Evolutionary conservation across 2,329 filamentous ascomycete genomes (phyloP).

Genomic region (Chaetomiaceae sp.): DNA sequence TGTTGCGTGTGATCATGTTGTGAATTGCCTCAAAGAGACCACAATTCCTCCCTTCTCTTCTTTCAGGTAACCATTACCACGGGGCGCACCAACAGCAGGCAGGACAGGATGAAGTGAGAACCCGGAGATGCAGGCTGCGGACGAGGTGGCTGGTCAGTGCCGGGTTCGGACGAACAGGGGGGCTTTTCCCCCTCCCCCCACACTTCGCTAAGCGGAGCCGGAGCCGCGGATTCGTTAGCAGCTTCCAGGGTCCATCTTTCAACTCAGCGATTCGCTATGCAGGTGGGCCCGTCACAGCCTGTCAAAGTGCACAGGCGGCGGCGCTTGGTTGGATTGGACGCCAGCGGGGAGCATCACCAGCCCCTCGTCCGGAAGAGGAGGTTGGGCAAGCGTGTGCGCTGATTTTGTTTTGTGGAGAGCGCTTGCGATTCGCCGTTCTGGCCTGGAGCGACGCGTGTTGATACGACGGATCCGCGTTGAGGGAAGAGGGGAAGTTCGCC

Average conservation of each 20-base stretch:
- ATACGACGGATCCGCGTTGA: constrained; percentile 1
- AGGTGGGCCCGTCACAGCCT: constrained; percentile 25
- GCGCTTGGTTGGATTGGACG: constrained; percentile 31
- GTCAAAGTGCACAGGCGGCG: constrained; percentile 31
- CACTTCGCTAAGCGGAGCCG: constrained; percentile 7
- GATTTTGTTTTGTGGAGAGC: constrained; percentile 8
- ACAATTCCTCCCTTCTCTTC: neutral
- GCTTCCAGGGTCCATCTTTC: constrained; percentile 13
- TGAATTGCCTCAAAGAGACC: neutral
- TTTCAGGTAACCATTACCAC: too few species aligned
- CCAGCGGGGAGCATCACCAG: constrained; percentile 16
- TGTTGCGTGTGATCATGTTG: neutral
- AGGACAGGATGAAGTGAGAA: neutral
- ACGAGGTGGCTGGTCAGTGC: constrained; percentile 2
- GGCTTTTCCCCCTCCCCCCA: neutral
- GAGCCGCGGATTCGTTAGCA: constrained; percentile 21
- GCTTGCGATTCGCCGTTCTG: constrained; percentile 13
- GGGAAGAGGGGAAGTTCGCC: neutral
- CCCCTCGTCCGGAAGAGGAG: constrained; percentile 5
- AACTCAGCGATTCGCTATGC: constrained; percentile 29
- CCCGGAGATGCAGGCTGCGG: neutral
- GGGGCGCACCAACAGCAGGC: neutral
- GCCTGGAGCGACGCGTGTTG: constrained; percentile 8
- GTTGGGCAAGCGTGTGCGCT: constrained; percentile 1
- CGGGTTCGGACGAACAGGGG: constrained; percentile 10